Evolutionary conservation across 176 grass and related monocot species (phyloP).

Genomic region (Guadua angustifolia): DNA sequence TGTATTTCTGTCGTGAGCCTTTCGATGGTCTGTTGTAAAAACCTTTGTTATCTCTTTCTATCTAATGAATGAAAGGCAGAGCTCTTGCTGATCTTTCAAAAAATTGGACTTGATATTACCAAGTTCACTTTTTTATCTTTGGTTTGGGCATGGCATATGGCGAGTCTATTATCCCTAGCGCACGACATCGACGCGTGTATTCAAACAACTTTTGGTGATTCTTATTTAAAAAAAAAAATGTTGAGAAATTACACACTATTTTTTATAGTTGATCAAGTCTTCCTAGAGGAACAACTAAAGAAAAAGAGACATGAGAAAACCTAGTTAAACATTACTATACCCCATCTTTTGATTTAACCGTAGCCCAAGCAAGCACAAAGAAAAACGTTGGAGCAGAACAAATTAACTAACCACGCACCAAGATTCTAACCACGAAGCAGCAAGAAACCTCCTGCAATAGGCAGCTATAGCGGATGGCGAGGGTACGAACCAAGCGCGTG

Average conservation of each 20-base stretch:
- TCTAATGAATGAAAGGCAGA: too few species aligned
- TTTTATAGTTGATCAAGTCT: neutral
- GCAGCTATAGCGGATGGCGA: conserved; percentile 20
- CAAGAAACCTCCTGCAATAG: conserved; percentile 39
- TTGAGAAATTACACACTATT: neutral
- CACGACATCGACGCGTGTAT: neutral
- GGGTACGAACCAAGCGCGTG: neutral
- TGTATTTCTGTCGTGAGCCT: too few species aligned
- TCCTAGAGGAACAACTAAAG: neutral
- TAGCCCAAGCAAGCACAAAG: neutral
- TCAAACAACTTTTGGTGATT: neutral
- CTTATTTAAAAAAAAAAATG: neutral
- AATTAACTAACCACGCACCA: neutral
- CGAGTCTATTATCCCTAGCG: too few species aligned
- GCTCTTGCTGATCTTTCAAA: too few species aligned
- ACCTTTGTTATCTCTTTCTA: too few species aligned
- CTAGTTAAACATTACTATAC: neutral
- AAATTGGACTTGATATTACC: neutral
- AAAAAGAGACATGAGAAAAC: neutral
- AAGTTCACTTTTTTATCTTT: neutral
- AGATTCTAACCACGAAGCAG: conserved; percentile 1
- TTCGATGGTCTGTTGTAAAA: too few species aligned
- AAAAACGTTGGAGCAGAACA: neutral
- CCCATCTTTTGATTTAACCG: neutral
- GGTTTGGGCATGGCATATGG: neutral